phyloP scores from a whole-genome alignment of 768 basidiomycete genomes.

The Boletellus ananiceps region DNA sequence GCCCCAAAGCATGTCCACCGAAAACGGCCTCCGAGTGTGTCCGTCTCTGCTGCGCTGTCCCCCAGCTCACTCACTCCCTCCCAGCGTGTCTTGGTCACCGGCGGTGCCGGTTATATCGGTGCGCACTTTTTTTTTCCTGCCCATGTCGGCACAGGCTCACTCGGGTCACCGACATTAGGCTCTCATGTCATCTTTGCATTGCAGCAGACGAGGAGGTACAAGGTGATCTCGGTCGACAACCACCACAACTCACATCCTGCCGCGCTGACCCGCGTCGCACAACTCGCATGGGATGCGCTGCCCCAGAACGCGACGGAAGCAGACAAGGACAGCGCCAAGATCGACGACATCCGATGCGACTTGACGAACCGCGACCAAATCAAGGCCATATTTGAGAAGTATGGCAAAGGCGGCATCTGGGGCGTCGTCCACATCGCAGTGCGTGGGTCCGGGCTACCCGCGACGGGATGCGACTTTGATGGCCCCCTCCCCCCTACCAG shows the following conservation, averaged over 20 bases:
- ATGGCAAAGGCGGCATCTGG: slow-evolving; percentile 90
- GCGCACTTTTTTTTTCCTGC: slow-evolving; percentile 12
- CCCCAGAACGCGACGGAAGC: slow-evolving; percentile 57
- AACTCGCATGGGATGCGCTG: slow-evolving; percentile 74
- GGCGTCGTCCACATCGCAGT: slow-evolving; percentile 95
- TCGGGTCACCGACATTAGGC: slow-evolving; percentile 43
- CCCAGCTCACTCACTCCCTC: slow-evolving; percentile 10
- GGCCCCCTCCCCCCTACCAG: slow-evolving; percentile 34
- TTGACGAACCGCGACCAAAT: slow-evolving; percentile 70
- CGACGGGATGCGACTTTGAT: not conserved
- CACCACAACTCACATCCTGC: slow-evolving; percentile 83
- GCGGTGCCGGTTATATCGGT: slow-evolving; percentile 93
- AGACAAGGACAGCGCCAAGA: slow-evolving; percentile 67
- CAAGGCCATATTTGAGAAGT: slow-evolving; percentile 73
- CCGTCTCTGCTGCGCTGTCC: not conserved
- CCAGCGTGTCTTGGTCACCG: slow-evolving; percentile 65
- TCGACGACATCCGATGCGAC: slow-evolving; percentile 70
- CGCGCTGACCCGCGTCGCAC: slow-evolving; percentile 69
- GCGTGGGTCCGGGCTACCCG: slow-evolving; percentile 29
- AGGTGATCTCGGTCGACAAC: slow-evolving; percentile 94
- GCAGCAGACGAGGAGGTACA: slow-evolving; percentile 83
- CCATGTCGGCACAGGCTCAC: not conserved
- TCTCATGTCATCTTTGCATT: slow-evolving; percentile 90
- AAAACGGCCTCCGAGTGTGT: slow-evolving; percentile 45
- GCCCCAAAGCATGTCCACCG: slow-evolving; percentile 24